Evolutionary conservation across 2,329 filamentous ascomycete genomes (phyloP), one percentile per base, ranked within the genome.

Genomic region (Colletotrichum tanaceti): DNA sequence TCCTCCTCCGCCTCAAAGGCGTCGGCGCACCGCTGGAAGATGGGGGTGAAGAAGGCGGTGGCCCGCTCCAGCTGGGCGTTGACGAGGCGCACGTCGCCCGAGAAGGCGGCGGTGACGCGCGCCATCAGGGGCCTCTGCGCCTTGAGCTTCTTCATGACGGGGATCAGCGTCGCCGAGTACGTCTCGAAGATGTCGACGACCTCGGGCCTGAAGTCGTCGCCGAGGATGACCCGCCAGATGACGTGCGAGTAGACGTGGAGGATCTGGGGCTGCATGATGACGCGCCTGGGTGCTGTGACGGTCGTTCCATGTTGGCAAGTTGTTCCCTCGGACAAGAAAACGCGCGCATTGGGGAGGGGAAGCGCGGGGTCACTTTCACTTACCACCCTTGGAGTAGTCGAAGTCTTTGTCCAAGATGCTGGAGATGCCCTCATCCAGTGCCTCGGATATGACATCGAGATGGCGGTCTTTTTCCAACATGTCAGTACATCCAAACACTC

Each of bases 181-280:
- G 20, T 59, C 13, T 65, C 62, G 11, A 68, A 68, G 5, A 68
- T 65, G 2, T 55, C 43, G 1, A 65, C 62, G 5, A 65, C 50
- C 11, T 65, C 55, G 5, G 62, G 11, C 10, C 28, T 68, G 43
- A 65, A 68, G 20, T 20, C 24, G 7, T 57, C 9, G 7, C 65
- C 55, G 3, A 68, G 24, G 3, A 68, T 60, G 28, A 68, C 65
- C 2, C 62, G 47, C 65, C 62, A 68, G 39, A 68, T 65, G 1
- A 65, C 65, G n/a, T 65, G 55, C 9, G 65, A 68, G 7, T 68
- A 68, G 1, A 68, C n/a, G 14, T 60, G 65, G 11, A 65, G 32
- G 13, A 68, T 68, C 7, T 65, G 55, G 24, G 65, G 55, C 55
- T 68, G 65, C 43, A 68, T 65, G 47, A 68, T 68, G 2, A 68